Conservation (phyloP, 2,329 filamentous ascomycete genomes). For the Neofusicoccum sp. region DNA sequence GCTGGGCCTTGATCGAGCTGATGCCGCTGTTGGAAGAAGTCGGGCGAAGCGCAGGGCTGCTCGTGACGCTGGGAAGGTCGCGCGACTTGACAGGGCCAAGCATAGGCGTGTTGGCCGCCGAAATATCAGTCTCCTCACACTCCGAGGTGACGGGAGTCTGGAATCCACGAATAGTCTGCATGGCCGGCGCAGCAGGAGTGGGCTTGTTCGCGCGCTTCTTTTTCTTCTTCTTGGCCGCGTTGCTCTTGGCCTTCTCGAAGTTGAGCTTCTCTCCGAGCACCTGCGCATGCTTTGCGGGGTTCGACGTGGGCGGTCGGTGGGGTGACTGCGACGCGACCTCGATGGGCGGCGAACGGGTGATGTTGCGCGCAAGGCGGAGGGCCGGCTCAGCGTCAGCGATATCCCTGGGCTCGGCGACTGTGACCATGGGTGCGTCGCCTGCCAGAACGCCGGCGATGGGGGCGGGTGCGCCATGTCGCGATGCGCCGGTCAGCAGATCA, state of each 20-base stretch:
- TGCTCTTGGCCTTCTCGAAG: conserved; percentile 30
- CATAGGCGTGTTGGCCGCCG: conserved; percentile 44
- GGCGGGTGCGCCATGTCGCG: not conserved
- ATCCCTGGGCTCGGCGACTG: not conserved
- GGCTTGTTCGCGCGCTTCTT: conserved; percentile 40
- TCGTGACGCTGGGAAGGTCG: conserved; percentile 54
- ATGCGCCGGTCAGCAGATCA: not conserved
- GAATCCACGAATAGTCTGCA: conserved; percentile 51
- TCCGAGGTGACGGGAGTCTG: conserved; percentile 55
- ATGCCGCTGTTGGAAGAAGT: conserved; percentile 67
- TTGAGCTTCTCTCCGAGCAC: conserved; percentile 39
- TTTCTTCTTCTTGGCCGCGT: conserved; percentile 39
- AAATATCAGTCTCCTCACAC: conserved; percentile 59
- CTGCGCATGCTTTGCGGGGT: conserved; percentile 25
- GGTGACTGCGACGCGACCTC: conserved; percentile 37
- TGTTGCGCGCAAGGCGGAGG: conserved; percentile 20
- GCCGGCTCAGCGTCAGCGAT: not conserved
- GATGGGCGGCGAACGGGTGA: conserved; percentile 39
- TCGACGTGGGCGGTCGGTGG: conserved; percentile 29
- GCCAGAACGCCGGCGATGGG: not conserved
- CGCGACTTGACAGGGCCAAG: conserved; percentile 42
- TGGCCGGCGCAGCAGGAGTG: conserved; percentile 40
- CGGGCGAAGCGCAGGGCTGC: conserved; percentile 54
- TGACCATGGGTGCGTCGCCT: not conserved
- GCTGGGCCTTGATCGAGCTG: conserved; percentile 76